phyloP scores from a whole-genome alignment of 139 green algal species.

The Volvox reticuliferus region DNA sequence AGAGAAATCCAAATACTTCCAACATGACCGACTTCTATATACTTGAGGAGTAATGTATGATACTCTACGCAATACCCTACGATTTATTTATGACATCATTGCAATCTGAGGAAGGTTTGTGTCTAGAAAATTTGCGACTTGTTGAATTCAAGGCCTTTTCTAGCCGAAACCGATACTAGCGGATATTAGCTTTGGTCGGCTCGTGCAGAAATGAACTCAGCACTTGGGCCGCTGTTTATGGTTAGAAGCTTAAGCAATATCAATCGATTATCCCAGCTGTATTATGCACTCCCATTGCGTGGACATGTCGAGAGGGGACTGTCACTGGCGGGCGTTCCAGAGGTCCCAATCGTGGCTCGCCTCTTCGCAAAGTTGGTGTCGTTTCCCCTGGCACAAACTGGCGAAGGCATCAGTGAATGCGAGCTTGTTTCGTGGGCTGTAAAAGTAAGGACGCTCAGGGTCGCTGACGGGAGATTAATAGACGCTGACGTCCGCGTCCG shows the following conservation, averaged over 20 bases:
- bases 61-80: too few relatives aligned
- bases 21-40: too few relatives aligned
- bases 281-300: neutral
- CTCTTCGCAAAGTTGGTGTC: slow-evolving; percentile 43
- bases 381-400: slow-evolving; percentile 80
- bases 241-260: neutral
- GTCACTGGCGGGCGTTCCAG: neutral
- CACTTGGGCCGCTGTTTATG: neutral
- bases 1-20: too few relatives aligned
- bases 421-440: slow-evolving; percentile 93
- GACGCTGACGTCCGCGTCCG: slow-evolving; percentile 2
- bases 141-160: neutral
- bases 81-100: too few relatives aligned
- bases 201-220: neutral
- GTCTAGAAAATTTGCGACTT: too few relatives aligned
- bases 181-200: neutral
- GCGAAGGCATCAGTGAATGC: slow-evolving; percentile 95
- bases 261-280: neutral
- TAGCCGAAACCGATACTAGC: neutral
- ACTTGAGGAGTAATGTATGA: too few relatives aligned
- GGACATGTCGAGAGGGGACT: neutral
- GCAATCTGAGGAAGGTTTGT: too few relatives aligned
- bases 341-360: neutral
- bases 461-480: slow-evolving; percentile 16
- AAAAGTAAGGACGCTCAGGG: slow-evolving; percentile 51